These are phyloP conservation scores for Apiospora sp. DNA, from an alignment of 2,329 filamentous ascomycete genomes.

Conservation along the genomic window DNA sequence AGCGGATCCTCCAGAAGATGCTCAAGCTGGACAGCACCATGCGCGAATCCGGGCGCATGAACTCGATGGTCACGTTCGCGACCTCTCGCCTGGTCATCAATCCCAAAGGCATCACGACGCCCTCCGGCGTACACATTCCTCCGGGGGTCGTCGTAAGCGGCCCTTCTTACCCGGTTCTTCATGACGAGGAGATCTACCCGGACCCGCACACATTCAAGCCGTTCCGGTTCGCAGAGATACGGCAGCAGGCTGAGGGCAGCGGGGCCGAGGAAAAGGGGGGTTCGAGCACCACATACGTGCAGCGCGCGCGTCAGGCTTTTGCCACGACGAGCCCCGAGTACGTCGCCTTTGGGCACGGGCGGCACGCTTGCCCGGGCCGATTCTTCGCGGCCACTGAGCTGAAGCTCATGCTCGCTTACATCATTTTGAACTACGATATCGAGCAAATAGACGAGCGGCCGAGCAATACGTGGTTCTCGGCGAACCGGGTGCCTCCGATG, in stretches of 20 bases:
- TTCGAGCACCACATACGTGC: constrained; percentile 28
- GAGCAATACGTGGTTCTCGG: constrained; percentile 42
- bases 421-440: constrained; percentile 38
- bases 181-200: constrained; percentile 54
- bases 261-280: background rate
- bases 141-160: constrained; percentile 39
- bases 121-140: constrained; percentile 45
- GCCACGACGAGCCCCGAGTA: constrained; percentile 44
- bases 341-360: constrained; percentile 47
- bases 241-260: constrained; percentile 9
- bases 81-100: constrained; percentile 36
- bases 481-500: constrained; percentile 40
- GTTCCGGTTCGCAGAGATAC: constrained; percentile 36
- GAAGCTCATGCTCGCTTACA: constrained; percentile 43
- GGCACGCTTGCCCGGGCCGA: constrained; percentile 49
- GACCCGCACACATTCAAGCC: constrained; percentile 47
- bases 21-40: constrained; percentile 50
- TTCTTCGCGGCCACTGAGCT: constrained; percentile 49
- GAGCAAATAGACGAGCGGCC: constrained; percentile 38
- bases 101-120: constrained; percentile 41
- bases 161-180: constrained; percentile 41
- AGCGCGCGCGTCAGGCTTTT: constrained; percentile 35
- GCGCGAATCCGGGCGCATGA: constrained; percentile 49
- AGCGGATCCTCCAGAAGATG: constrained; percentile 44
- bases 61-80: constrained; percentile 42